phyloP scores from a whole-genome alignment of 768 basidiomycete genomes.

The Tremella fuciformis region DNA sequence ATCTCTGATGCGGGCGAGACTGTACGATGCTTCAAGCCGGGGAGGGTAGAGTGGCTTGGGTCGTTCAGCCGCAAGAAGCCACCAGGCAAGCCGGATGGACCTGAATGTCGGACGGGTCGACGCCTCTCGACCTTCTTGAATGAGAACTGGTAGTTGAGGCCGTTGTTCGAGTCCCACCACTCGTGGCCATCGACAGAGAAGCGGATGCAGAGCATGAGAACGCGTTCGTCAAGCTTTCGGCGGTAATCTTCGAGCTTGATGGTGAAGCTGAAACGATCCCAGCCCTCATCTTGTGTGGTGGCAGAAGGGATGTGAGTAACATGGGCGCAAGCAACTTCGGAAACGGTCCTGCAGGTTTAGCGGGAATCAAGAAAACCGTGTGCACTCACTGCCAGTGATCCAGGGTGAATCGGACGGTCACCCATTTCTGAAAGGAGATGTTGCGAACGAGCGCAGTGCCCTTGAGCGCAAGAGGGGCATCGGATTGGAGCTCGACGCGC shows the following conservation, averaged over 20 bases:
- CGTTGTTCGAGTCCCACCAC: slow-evolving; percentile 52
- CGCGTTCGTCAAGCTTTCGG: slow-evolving; percentile 48
- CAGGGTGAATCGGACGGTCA: slow-evolving; percentile 85
- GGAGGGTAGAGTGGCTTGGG: slow-evolving; percentile 16
- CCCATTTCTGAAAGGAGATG: slow-evolving; percentile 78
- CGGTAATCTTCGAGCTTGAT: slow-evolving; percentile 52
- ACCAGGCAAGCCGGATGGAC: slow-evolving; percentile 20
- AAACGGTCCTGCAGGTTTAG: slow-evolving; percentile 45
- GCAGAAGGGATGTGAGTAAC: slow-evolving; percentile 45
- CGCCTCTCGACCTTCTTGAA: slow-evolving; percentile 41
- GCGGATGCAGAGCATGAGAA: slow-evolving; percentile 47
- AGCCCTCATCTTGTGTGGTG: slow-evolving; percentile 50
- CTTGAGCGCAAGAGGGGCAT: slow-evolving; percentile 57
- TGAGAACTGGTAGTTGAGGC: slow-evolving; percentile 49
- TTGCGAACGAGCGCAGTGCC: slow-evolving; percentile 79
- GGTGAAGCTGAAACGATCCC: slow-evolving; percentile 51
- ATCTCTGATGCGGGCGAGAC: slow-evolving; percentile 23
- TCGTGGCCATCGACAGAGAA: slow-evolving; percentile 49
- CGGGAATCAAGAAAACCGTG: not conserved
- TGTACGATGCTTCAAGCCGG: slow-evolving; percentile 31
- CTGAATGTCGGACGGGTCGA: slow-evolving; percentile 25
- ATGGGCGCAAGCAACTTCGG: slow-evolving; percentile 47
- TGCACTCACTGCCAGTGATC: slow-evolving; percentile 74
- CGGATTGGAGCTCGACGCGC: slow-evolving; percentile 49
- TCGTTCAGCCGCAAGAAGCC: slow-evolving; percentile 20